Evolutionary conservation across 495 filamentous ascomycete species (phyloP), one percentile per base, ranked within the genome.

Genomic region (Penicillium samsonianum): DNA sequence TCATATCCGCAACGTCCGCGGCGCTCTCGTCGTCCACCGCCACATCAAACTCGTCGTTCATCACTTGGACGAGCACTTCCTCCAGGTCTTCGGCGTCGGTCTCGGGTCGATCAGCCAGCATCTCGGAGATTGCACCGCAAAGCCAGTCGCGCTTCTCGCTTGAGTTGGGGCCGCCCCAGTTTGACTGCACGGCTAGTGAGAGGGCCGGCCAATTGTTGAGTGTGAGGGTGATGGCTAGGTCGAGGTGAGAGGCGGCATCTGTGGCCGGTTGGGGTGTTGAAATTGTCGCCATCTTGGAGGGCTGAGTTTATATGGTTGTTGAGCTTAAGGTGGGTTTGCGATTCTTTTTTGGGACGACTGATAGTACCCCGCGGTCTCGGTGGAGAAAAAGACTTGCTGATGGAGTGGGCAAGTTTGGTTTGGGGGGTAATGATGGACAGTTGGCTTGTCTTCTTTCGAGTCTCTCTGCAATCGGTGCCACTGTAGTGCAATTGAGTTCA

Each of bases 111-210:
- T 84, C 80, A 0, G 72, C 68, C 49, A 97, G 83, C 65, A 96
- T 86, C 9, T 96, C 91, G 55, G 89, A 90, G 63, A 97, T 81
- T 16, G 87, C 86, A 65, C 92, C 92, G 48, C 89, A 92, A 65
- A 98, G 90, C 93, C 93, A 97, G 80, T 94, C 94, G 55, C 92
- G 88, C 75, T 98, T 98, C 73, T 93, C 91, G 48, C 75, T 65
- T 28, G 85, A 88, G 55, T 90, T 87, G n/a, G 89, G 82, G 1
- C 94, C 94, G 67, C 94, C 94, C 88, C 91, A 96, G 67, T 84
- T 78, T 65, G 88, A 89, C 64, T 85, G 81, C n/a, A 96, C 88
- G 47, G 94, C 92, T 53, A 96, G 85, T 30, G 85, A 88, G 40
- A 98, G 87, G 5, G 89, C 87, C 5, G 87, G 84, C 94, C 95